A percentile compares a stretch with the other conserved stretches of the same genome.
Conservation (phyloP, 768 basidiomycete species). For the Mycena latifolia region DNA sequence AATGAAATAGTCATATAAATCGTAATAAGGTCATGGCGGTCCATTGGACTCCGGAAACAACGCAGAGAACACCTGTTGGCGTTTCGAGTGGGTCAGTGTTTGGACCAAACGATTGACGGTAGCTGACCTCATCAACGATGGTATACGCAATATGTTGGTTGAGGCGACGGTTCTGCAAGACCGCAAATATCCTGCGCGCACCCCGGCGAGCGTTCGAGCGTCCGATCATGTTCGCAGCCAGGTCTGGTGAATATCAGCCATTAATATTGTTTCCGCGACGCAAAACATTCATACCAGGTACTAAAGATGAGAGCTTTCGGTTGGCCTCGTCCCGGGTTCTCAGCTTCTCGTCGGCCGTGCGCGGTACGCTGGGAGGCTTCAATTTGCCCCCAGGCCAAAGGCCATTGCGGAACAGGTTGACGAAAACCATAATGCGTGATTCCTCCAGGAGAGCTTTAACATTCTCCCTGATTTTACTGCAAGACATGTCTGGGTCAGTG, state of each 20-base stretch:
- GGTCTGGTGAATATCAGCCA: slow-evolving; percentile 62
- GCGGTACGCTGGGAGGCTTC: slow-evolving; percentile 68
- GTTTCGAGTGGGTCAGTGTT: neutral
- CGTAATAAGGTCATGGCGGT: slow-evolving; percentile 25
- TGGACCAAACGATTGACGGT: neutral
- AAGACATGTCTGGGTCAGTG: slow-evolving; percentile 11
- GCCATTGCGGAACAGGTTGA: slow-evolving; percentile 76
- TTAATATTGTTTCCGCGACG: neutral
- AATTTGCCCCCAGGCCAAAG: slow-evolving; percentile 91
- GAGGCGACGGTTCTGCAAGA: slow-evolving; percentile 92
- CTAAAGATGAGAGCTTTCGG: slow-evolving; percentile 88
- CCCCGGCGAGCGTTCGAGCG: slow-evolving; percentile 94
- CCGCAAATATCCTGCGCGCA: slow-evolving; percentile 92
- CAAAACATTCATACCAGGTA: slow-evolving; percentile 82
- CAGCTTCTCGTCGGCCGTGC: slow-evolving; percentile 84
- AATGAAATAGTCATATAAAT: slow-evolving; percentile 17
- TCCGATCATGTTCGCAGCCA: slow-evolving; percentile 99
- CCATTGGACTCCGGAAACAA: slow-evolving; percentile 67
- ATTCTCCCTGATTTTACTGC: slow-evolving; percentile 90
- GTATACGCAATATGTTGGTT: slow-evolving; percentile 94
- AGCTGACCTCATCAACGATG: slow-evolving; percentile 89
- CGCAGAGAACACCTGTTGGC: slow-evolving; percentile 64
- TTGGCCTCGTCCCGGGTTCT: slow-evolving; percentile 90
- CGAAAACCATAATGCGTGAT: slow-evolving; percentile 73
- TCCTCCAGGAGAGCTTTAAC: slow-evolving; percentile 75